Evolutionary conservation across 1,284 basidiomycete genomes (phyloP).

Genomic region (Meira miltonrushii): DNA sequence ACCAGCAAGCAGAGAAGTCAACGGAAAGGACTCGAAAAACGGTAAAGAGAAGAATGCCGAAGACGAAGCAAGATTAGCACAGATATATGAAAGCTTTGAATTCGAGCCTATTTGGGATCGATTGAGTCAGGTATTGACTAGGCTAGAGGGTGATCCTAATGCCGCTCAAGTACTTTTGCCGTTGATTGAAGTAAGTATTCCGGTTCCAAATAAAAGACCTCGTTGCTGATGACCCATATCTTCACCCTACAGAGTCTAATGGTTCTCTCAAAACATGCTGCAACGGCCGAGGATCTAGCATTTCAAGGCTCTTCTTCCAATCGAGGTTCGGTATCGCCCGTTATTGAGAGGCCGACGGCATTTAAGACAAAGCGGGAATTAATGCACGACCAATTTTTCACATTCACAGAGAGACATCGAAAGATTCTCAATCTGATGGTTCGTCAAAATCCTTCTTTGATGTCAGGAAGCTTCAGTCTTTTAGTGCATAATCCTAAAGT

Average conservation of each 20-base stretch:
- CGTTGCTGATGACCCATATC: neutral
- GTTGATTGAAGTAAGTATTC: constrained; percentile 38
- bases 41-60: constrained; percentile 58
- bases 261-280: constrained; percentile 91
- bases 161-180: constrained; percentile 49
- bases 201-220: neutral
- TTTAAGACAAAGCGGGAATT: constrained; percentile 35
- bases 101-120: constrained; percentile 44
- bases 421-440: constrained; percentile 97
- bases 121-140: constrained; percentile 41
- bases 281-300: constrained; percentile 23
- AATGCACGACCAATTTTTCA: constrained; percentile 77
- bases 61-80: constrained; percentile 40
- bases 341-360: constrained; percentile 9
- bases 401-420: constrained; percentile 88
- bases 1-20: constrained; percentile 1
- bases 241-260: constrained; percentile 60
- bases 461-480: constrained; percentile 96
- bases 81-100: constrained; percentile 48
- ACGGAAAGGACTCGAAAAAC: neutral
- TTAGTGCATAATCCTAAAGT: constrained; percentile 93
- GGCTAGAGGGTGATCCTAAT: constrained; percentile 42
- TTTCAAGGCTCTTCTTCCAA: constrained; percentile 18
- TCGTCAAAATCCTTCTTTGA: constrained; percentile 90
- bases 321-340: constrained; percentile 22